These are phyloP conservation scores for Rhizophagus clarus DNA, from an alignment of 192 early-diverging fungal species.

Conservation along the genomic window DNA sequence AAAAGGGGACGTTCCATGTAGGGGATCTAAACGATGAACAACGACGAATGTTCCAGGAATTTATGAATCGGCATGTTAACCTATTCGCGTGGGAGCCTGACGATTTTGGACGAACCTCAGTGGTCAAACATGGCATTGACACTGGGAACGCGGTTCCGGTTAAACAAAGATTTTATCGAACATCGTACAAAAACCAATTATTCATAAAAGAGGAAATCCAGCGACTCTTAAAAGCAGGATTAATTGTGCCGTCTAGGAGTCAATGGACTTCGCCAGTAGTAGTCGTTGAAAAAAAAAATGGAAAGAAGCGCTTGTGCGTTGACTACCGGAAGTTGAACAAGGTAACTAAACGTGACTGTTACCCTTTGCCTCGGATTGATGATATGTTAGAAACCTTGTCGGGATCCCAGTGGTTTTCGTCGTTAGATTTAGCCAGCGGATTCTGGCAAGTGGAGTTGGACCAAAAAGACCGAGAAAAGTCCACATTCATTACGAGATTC, in stretches of 20 bases:
- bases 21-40: too few species aligned
- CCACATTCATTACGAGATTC: conserved; percentile 31
- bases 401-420: conserved; percentile 18
- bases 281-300: conserved; percentile 48
- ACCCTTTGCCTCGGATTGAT: conserved; percentile 44
- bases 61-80: neutral
- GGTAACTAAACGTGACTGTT: conserved; percentile 39
- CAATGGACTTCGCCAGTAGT: conserved; percentile 41
- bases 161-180: neutral
- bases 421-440: conserved; percentile 28
- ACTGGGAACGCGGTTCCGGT: neutral
- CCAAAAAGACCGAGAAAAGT: conserved; percentile 2
- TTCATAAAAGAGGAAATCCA: neutral
- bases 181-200: neutral
- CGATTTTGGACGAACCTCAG: neutral
- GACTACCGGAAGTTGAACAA: conserved; percentile 50
- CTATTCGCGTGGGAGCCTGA: neutral
- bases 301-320: conserved; percentile 36
- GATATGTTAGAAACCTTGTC: conserved; percentile 35
- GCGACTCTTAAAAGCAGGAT: neutral
- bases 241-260: neutral
- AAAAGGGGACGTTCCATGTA: too few species aligned
- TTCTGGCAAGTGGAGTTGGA: conserved; percentile 31
- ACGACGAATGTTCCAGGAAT: too few species aligned
- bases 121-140: neutral